phyloP scores from a whole-genome alignment of 257 asterid genomes.

The Prunella vulgaris region DNA sequence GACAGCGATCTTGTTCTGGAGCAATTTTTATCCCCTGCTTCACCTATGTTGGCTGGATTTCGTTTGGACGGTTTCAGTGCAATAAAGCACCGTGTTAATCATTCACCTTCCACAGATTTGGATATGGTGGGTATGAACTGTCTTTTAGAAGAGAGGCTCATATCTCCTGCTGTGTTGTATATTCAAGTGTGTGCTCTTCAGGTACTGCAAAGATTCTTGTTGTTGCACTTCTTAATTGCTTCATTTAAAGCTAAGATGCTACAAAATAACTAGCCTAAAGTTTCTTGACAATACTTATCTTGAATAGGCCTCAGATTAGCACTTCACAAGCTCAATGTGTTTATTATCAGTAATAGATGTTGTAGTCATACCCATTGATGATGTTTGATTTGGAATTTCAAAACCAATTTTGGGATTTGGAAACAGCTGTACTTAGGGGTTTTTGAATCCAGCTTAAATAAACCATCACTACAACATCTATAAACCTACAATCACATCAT shows the following conservation, averaged over 20 bases:
- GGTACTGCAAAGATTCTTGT: slow-evolving; percentile 41
- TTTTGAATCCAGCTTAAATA: too few relatives aligned
- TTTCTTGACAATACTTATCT: neutral
- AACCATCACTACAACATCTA: too few relatives aligned
- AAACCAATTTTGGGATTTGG: too few relatives aligned
- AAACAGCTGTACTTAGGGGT: too few relatives aligned
- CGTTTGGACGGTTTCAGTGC: slow-evolving; percentile 90
- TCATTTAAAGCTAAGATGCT: neutral
- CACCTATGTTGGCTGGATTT: slow-evolving; percentile 91
- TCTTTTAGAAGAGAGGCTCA: slow-evolving; percentile 76
- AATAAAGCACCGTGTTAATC: slow-evolving; percentile 72
- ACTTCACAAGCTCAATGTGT: neutral
- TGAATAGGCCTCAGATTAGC: neutral
- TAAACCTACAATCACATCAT: too few relatives aligned
- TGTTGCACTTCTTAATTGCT: slow-evolving; percentile 6
- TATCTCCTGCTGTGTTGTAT: slow-evolving; percentile 70
- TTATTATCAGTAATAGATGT: neutral
- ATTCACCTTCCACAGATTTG: slow-evolving; percentile 59
- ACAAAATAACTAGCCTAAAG: neutral
- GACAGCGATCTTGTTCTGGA: slow-evolving; percentile 82
- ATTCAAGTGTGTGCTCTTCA: slow-evolving; percentile 89
- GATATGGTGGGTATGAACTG: slow-evolving; percentile 33
- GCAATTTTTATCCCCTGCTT: slow-evolving; percentile 70
- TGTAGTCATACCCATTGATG: neutral
- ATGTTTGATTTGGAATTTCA: too few relatives aligned